A percentile compares a stretch with the other conserved stretches of the same genome.
Conservation (phyloP, 192 early-diverging fungal species). For the Dissophora ornata region DNA sequence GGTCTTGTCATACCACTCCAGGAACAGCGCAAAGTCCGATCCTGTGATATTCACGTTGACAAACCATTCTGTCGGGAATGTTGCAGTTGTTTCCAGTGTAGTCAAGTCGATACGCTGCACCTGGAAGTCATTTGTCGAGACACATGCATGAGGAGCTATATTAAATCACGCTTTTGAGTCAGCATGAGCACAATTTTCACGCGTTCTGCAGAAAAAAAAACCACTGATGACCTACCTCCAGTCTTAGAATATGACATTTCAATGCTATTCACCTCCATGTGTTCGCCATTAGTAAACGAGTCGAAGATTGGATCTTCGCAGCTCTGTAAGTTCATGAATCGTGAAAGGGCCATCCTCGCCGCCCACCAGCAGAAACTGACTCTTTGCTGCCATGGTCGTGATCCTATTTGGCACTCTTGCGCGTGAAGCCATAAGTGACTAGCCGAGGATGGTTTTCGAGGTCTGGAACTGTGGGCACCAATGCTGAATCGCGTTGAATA, state of each 20-base stretch:
- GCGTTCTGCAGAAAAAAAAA: too few species aligned
- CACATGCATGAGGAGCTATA: constrained; percentile 28
- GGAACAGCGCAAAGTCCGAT: constrained; percentile 6
- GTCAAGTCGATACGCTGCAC: constrained; percentile 30
- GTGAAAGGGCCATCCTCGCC: constrained; percentile 38
- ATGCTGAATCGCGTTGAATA: constrained; percentile 52
- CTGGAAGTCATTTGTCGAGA: constrained; percentile 31
- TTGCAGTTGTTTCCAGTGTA: constrained; percentile 6
- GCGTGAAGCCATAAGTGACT: constrained; percentile 11
- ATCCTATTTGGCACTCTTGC: constrained; percentile 2
- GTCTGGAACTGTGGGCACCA: constrained; percentile 59
- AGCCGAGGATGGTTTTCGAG: constrained; percentile 42
- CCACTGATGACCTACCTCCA: constrained; percentile 35
- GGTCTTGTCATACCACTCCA: constrained; percentile 7
- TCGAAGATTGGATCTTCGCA: constrained; percentile 24
- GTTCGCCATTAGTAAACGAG: constrained; percentile 6
- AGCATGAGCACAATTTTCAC: neutral
- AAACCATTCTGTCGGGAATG: constrained; percentile 23
- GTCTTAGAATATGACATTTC: constrained; percentile 40
- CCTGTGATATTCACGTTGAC: constrained; percentile 28
- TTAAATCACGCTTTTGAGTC: neutral
- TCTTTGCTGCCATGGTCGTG: constrained; percentile 43
- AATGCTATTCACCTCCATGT: constrained; percentile 38
- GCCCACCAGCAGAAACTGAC: constrained; percentile 22
- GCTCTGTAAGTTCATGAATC: constrained; percentile 34